These are phyloP conservation scores for Nectriaceae sp. DNA, from an alignment of 2,329 filamentous ascomycete species.

Conservation along the genomic window DNA sequence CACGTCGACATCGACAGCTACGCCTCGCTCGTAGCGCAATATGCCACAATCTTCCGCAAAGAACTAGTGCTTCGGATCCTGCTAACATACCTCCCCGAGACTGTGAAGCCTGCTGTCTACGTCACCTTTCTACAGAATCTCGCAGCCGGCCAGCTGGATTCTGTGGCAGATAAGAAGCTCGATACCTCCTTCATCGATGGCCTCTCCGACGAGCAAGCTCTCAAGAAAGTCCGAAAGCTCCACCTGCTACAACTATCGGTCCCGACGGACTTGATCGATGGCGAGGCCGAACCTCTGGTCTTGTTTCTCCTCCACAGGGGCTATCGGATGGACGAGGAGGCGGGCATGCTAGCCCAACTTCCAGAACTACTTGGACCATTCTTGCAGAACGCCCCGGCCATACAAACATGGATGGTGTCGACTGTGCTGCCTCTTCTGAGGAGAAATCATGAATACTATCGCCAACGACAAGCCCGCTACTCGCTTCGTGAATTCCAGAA, in stretches of 20 bases:
- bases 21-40: slow-evolving; percentile 57
- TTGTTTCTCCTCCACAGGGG: slow-evolving; percentile 69
- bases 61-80: slow-evolving; percentile 72
- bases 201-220: slow-evolving; percentile 63
- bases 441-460: slow-evolving; percentile 71
- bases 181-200: slow-evolving; percentile 58
- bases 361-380: slow-evolving; percentile 71
- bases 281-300: slow-evolving; percentile 56
- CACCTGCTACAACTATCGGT: slow-evolving; percentile 60
- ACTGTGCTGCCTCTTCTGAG: slow-evolving; percentile 69
- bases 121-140: slow-evolving; percentile 62
- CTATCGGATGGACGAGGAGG: slow-evolving; percentile 69
- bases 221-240: slow-evolving; percentile 65
- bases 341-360: slow-evolving; percentile 70
- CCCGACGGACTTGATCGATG: slow-evolving; percentile 47
- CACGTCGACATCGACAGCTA: slow-evolving; percentile 66
- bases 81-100: slow-evolving; percentile 77
- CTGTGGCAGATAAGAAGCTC: slow-evolving; percentile 46
- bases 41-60: slow-evolving; percentile 59
- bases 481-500: slow-evolving; percentile 65
- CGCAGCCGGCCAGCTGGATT: slow-evolving; percentile 45
- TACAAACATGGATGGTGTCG: slow-evolving; percentile 70
- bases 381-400: slow-evolving; percentile 58
- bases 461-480: slow-evolving; percentile 46
- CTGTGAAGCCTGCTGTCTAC: slow-evolving; percentile 63